phyloP scores from a whole-genome alignment of 768 basidiomycete species.

The Lactifluus rugatus region DNA sequence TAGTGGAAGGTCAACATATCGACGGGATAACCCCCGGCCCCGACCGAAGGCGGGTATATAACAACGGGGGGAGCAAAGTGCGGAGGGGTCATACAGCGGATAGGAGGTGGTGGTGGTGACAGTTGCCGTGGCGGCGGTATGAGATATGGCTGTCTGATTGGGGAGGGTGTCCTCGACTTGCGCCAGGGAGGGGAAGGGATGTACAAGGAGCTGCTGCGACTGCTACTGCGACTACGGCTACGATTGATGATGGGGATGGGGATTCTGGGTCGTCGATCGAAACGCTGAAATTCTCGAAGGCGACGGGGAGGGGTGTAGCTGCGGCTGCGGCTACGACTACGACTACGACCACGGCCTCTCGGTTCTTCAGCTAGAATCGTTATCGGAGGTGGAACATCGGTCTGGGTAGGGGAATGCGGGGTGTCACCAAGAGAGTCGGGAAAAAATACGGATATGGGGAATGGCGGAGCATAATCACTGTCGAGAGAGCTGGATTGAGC shows the following conservation, averaged over 20 bases:
- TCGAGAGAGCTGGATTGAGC: neutral
- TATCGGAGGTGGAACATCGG: neutral
- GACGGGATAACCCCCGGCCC: neutral
- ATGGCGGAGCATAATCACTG: neutral
- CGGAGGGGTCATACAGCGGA: neutral
- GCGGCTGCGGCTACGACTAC: neutral
- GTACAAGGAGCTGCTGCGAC: neutral
- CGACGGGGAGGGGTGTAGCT: neutral
- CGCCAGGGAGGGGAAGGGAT: neutral
- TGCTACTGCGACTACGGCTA: neutral
- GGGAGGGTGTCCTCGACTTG: neutral
- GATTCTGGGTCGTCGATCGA: neutral
- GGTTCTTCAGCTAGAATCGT: neutral
- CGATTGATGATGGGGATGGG: neutral
- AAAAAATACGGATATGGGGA: too few species aligned
- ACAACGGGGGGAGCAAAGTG: neutral
- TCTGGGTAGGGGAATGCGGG: neutral
- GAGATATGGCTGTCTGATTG: neutral
- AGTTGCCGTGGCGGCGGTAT: neutral
- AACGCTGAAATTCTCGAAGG: neutral
- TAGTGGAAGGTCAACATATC: slow-evolving; percentile 15
- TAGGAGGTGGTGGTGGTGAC: neutral
- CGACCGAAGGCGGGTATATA: neutral
- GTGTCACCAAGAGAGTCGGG: neutral
- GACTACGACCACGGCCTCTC: neutral